These are phyloP conservation scores for Exophiala viscosa DNA, from an alignment of 2,329 filamentous ascomycete genomes.

Conservation along the genomic window DNA sequence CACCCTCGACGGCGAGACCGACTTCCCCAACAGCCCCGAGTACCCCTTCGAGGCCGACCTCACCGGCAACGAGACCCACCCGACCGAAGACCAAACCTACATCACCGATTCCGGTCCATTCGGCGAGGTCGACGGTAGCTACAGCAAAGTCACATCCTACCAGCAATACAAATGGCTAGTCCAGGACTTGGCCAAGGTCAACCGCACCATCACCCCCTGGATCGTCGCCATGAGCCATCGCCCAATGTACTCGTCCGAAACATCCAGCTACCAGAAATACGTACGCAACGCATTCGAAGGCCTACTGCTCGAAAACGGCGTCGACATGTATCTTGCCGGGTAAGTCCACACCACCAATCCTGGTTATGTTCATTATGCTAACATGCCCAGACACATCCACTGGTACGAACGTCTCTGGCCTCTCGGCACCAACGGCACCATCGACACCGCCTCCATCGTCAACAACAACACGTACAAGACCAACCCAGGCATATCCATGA, in stretches of 20 bases:
- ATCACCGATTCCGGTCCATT: conserved; percentile 51
- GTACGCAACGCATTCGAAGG: conserved; percentile 47
- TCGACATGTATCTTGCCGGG: conserved; percentile 46
- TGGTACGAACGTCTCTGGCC: conserved; percentile 47
- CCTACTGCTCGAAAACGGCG: conserved; percentile 43
- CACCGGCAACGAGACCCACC: conserved; percentile 40
- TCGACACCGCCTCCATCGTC: conserved; percentile 42
- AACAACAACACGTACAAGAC: conserved; percentile 49
- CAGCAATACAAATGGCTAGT: conserved; percentile 48
- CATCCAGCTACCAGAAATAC: conserved; percentile 43
- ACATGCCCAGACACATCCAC: conserved; percentile 41
- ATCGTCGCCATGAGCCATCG: conserved; percentile 49
- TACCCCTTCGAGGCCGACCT: conserved; percentile 45
- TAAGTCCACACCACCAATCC: conserved; percentile 22
- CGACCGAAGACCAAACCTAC: conserved; percentile 43
- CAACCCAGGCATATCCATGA: conserved; percentile 48
- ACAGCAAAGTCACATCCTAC: conserved; percentile 42
- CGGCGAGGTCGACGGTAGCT: conserved; percentile 40
- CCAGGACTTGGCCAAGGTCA: conserved; percentile 43
- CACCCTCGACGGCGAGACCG: conserved; percentile 48
- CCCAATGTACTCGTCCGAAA: conserved; percentile 47
- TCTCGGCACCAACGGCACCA: conserved; percentile 37
- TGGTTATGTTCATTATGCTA: background rate
- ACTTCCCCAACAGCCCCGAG: conserved; percentile 48
- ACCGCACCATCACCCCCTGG: conserved; percentile 50